phyloP scores from a whole-genome alignment of 345 rosid species.

The Rhizophora apiculata region DNA sequence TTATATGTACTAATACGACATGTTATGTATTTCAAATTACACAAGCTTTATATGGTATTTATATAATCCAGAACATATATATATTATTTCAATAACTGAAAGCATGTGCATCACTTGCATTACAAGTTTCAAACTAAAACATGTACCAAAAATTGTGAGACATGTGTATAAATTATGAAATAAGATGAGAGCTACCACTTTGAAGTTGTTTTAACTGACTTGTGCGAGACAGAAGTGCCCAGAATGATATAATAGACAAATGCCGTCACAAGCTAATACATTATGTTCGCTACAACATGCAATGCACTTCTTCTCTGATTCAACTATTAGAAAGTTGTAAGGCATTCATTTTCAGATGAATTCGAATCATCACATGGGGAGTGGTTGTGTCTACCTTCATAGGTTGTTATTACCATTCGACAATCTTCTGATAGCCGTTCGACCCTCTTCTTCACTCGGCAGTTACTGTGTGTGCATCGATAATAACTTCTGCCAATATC shows the following conservation, averaged over 20 bases:
- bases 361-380: slow-evolving; percentile 78
- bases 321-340: slow-evolving; percentile 49
- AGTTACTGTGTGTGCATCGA: slow-evolving; percentile 78
- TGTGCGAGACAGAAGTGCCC: slow-evolving; percentile 1
- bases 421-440: slow-evolving; percentile 90
- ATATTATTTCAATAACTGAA: too few species aligned
- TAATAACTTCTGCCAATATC: slow-evolving; percentile 67
- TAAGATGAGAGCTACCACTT: background rate
- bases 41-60: too few species aligned
- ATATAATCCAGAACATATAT: too few species aligned
- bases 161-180: background rate
- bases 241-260: background rate
- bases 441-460: slow-evolving; percentile 96
- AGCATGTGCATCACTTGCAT: too few species aligned
- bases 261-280: slow-evolving; percentile 4
- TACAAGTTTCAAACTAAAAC: background rate
- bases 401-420: slow-evolving; percentile 97
- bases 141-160: background rate
- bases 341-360: slow-evolving; percentile 70
- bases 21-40: too few species aligned
- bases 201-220: background rate
- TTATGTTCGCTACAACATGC: background rate
- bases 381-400: slow-evolving; percentile 97
- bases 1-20: too few species aligned
- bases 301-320: background rate